phyloP scores from a whole-genome alignment of 495 filamentous ascomycete species.

The Penicillium malachiteum region DNA sequence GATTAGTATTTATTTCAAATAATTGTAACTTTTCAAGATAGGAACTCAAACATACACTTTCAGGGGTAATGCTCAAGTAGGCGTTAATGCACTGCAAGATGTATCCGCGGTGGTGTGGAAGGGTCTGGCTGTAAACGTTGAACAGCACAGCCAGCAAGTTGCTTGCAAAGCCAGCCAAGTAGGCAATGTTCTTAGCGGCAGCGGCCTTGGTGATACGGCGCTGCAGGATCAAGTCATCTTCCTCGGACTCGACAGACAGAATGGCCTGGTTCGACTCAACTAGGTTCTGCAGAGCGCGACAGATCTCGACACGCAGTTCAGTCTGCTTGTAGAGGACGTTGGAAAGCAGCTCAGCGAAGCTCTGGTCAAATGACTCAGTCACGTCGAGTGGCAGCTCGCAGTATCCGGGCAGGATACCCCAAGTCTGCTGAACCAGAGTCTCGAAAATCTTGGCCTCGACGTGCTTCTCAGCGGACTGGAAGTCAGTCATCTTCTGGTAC shows the following conservation, averaged over 20 bases:
- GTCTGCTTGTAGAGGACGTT: slow-evolving; percentile 91
- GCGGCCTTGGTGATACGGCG: slow-evolving; percentile 69
- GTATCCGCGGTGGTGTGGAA: slow-evolving; percentile 85
- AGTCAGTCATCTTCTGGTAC: slow-evolving; percentile 83
- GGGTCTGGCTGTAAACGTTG: slow-evolving; percentile 94
- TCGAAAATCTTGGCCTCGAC: slow-evolving; percentile 98
- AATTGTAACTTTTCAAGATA: neutral
- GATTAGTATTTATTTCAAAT: neutral
- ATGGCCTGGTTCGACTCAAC: slow-evolving; percentile 90
- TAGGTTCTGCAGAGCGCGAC: slow-evolving; percentile 76
- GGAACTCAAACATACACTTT: slow-evolving; percentile 42
- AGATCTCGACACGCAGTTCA: slow-evolving; percentile 81
- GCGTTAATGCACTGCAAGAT: slow-evolving; percentile 93
- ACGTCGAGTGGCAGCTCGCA: slow-evolving; percentile 88
- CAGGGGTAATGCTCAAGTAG: slow-evolving; percentile 82
- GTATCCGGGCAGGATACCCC: slow-evolving; percentile 92
- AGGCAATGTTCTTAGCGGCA: slow-evolving; percentile 73
- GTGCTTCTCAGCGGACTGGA: slow-evolving; percentile 75
- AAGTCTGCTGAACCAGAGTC: slow-evolving; percentile 91
- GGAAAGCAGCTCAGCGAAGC: slow-evolving; percentile 86
- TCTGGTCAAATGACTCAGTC: slow-evolving; percentile 72
- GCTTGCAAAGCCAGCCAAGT: slow-evolving; percentile 73
- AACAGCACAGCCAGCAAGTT: slow-evolving; percentile 93
- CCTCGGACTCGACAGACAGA: slow-evolving; percentile 54
- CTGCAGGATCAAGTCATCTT: slow-evolving; percentile 68